Evolutionary conservation across 2,329 filamentous ascomycete genomes (phyloP).

Genomic region (Truncatella angustata): DNA sequence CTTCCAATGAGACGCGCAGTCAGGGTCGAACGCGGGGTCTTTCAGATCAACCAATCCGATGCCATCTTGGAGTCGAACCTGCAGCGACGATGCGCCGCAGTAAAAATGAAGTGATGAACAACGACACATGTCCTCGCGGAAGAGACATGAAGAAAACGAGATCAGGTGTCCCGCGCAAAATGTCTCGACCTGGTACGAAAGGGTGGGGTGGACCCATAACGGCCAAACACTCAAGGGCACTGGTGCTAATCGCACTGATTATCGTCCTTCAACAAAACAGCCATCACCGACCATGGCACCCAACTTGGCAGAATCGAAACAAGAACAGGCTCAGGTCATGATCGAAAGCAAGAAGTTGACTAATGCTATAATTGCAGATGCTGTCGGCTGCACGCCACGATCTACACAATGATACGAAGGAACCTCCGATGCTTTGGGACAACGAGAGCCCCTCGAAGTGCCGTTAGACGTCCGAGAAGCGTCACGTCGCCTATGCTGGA

Average conservation of each 20-base stretch:
- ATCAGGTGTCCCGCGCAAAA: neutral
- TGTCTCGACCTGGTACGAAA: neutral
- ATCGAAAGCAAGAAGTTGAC: neutral
- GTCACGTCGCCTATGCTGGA: conserved; percentile 1
- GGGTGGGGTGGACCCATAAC: neutral
- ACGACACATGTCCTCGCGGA: neutral
- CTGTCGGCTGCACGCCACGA: neutral
- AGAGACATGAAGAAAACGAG: neutral
- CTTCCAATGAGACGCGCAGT: neutral
- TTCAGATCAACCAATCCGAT: neutral
- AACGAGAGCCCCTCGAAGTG: conserved; percentile 5
- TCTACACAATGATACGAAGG: conserved; percentile 1
- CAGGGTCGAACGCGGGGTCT: neutral
- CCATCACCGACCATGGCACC: neutral
- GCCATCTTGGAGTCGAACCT: neutral
- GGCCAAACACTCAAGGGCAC: neutral
- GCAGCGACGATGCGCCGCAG: neutral
- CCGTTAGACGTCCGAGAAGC: conserved; percentile 1
- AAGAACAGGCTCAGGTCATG: neutral
- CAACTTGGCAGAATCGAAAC: neutral
- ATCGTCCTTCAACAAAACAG: neutral
- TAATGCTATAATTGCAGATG: neutral
- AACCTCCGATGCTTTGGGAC: conserved; percentile 8
- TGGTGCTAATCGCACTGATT: neutral
- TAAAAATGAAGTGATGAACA: neutral